Conservation (phyloP, 2,329 filamentous ascomycete genomes). For the Atkinsonella hypoxylon region DNA sequence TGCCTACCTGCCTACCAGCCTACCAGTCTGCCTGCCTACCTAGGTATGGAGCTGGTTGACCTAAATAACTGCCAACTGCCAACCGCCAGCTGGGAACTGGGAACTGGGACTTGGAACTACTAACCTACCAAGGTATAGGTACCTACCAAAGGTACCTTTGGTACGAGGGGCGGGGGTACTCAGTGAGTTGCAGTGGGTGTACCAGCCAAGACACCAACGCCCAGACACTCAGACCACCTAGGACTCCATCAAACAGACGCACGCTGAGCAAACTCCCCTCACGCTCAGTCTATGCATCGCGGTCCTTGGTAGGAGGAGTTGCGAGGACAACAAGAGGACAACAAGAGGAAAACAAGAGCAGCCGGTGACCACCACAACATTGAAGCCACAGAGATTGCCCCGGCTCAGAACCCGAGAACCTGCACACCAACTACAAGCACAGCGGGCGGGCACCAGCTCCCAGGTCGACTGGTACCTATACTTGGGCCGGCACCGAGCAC, state of each 20-base stretch:
- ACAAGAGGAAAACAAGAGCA: neutral
- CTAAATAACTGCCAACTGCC: no score
- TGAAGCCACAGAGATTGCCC: neutral
- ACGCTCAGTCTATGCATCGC: constrained; percentile 1
- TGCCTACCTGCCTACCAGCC: no score
- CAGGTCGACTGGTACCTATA: no score
- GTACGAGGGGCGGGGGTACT: neutral
- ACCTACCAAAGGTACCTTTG: neutral
- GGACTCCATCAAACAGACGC: no score
- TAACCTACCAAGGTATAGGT: neutral
- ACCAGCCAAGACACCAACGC: neutral
- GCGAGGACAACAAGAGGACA: neutral
- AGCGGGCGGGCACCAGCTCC: neutral
- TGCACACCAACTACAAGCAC: neutral
- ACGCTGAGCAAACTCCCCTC: neutral
- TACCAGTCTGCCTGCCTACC: no score
- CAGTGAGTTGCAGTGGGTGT: neutral
- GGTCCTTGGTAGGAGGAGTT: constrained; percentile 4
- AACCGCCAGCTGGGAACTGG: neutral
- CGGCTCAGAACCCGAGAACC: neutral
- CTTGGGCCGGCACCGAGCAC: no score
- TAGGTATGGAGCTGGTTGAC: neutral
- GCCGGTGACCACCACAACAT: neutral
- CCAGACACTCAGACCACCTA: no score
- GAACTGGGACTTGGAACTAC: neutral